phyloP scores from a whole-genome alignment of 2,329 filamentous ascomycete genomes.

The Cladosporium sp. region DNA sequence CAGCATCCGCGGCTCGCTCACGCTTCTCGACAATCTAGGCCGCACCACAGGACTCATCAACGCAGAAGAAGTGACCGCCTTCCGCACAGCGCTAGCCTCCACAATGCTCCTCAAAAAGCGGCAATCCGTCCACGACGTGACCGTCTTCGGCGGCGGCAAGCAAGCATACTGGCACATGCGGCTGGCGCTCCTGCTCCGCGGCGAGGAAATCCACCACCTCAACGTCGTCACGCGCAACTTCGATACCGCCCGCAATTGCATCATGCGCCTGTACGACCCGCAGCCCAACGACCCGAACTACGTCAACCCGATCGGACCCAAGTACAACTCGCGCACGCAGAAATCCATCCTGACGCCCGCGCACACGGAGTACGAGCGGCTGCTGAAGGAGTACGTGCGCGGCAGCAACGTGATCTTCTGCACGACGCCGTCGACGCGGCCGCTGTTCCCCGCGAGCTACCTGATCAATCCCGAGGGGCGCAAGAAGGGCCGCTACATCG shows the following conservation, averaged over 20 bases:
- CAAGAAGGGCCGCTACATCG: constrained; percentile 64
- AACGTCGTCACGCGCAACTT: constrained; percentile 77
- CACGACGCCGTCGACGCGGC: constrained; percentile 69
- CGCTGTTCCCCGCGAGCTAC: constrained; percentile 67
- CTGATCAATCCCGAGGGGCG: constrained; percentile 66
- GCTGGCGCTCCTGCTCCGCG: constrained; percentile 67
- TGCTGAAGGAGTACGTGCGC: constrained; percentile 65
- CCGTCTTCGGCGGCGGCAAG: constrained; percentile 79
- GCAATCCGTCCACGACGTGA: constrained; percentile 64
- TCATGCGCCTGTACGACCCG: constrained; percentile 50
- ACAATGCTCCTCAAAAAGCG: constrained; percentile 59
- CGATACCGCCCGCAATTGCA: constrained; percentile 48
- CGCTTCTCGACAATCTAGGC: constrained; percentile 52
- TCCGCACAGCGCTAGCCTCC: constrained; percentile 59
- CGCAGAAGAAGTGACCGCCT: constrained; percentile 62
- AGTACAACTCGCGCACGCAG: constrained; percentile 42
- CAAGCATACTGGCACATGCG: constrained; percentile 95
- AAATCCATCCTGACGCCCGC: constrained; percentile 64
- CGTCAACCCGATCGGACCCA: constrained; percentile 28
- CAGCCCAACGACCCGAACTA: constrained; percentile 30
- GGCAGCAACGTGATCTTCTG: constrained; percentile 79
- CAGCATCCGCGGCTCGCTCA: constrained; percentile 52
- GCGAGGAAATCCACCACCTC: constrained; percentile 65
- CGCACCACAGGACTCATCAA: constrained; percentile 58
- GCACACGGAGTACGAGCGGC: constrained; percentile 62